Evolutionary conservation across 352 stramenopile species (phyloP), one percentile per base, ranked within the genome.

Genomic region (Globisporangium cederbergense): DNA sequence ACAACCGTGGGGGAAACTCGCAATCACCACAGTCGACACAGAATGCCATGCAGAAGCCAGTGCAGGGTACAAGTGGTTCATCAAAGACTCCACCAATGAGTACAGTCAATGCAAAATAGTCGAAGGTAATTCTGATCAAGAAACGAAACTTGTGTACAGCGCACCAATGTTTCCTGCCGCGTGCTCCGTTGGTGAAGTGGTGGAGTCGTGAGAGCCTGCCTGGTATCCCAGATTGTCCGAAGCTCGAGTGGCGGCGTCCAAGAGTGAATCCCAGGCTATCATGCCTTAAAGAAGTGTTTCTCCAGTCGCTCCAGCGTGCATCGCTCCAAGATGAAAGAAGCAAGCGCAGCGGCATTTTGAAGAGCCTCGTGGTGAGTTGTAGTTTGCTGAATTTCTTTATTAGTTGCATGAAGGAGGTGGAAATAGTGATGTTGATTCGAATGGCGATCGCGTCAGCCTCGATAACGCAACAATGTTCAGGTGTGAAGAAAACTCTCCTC

Each of bases 81-180:
- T 90, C 81, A 56, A 94, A 94, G 78, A 91, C 85, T 68, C 85
- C 85, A 70, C 83, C 85, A 57, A 90, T 94, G 83, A 90, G 85
- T 81, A 85, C 85, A 73, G 85, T 94, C 60, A 94, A 94, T 79
- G 85, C 85, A 78, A 94, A 94, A 77, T 94, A 94, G 58, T 67
- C 43, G 58, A 59, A 68, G 25, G 66, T 69, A 69, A 60, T 60
- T 60, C 64, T 50, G 62, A 65, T 57, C 47, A 60, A 69, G 50
- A 67, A 50, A 60, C 50, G 50, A 64, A 63, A 58, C 32, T 64
- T 54, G 51, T 58, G 32, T 45, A 66, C 62, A 67, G 58, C 54
- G 42, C 46, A 66, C 55, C 55, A 51, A 56, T 55, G 32, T 30
- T 40, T 18, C 43, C 46, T 16, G 18, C 22, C 43, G n/a, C 47